phyloP scores from a whole-genome alignment of 805 yeast species.

The Kodamaea jinghongensis region DNA sequence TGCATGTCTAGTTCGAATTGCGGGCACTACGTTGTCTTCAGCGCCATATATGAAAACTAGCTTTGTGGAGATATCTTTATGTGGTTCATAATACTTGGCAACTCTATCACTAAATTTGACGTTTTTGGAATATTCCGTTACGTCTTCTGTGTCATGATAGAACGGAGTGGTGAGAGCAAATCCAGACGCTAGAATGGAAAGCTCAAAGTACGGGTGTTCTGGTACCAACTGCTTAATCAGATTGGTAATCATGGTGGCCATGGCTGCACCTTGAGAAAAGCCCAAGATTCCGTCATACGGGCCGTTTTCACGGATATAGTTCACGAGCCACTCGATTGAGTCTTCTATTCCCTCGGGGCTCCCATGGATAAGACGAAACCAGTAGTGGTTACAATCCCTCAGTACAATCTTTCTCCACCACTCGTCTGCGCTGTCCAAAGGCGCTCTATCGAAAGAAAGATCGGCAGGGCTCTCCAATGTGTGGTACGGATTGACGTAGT shows the following conservation, averaged over 20 bases:
- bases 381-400: slow-evolving; percentile 30
- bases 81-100: slow-evolving; percentile 18
- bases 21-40: slow-evolving; percentile 33
- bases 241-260: slow-evolving; percentile 31
- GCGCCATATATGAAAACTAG: slow-evolving; percentile 30
- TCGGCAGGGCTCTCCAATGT: slow-evolving; percentile 21
- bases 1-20: slow-evolving; percentile 27
- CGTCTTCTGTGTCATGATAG: slow-evolving; percentile 18
- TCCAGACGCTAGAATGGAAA: slow-evolving; percentile 33
- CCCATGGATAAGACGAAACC: slow-evolving; percentile 30
- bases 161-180: slow-evolving; percentile 34
- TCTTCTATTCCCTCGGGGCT: slow-evolving; percentile 28
- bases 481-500: slow-evolving; percentile 35
- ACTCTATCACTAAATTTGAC: slow-evolving; percentile 20
- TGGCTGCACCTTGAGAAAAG: slow-evolving; percentile 43
- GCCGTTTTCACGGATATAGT: slow-evolving; percentile 33
- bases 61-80: slow-evolving; percentile 16
- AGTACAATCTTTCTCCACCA: slow-evolving; percentile 32
- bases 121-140: slow-evolving; percentile 19
- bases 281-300: slow-evolving; percentile 44
- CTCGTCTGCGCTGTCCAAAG: slow-evolving; percentile 23
- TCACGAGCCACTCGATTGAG: slow-evolving; percentile 23
- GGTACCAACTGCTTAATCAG: slow-evolving; percentile 21
- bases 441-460: slow-evolving; percentile 28
- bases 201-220: slow-evolving; percentile 22